Evolutionary conservation across 78 protist genomes (phyloP), one percentile per base, ranked within the genome.

Genomic region (Dictyostelium purpureum): DNA sequence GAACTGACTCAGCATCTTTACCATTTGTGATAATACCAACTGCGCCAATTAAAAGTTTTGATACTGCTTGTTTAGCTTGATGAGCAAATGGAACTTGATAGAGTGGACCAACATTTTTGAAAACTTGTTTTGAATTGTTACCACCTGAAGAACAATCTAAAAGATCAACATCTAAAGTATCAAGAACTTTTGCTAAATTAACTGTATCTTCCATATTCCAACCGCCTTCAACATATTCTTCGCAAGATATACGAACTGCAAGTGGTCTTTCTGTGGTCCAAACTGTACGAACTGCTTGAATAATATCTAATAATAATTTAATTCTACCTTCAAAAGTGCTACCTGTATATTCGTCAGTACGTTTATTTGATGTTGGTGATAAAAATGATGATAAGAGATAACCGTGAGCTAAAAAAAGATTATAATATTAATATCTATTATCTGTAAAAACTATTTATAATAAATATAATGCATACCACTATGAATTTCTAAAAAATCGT

Each of bases 311-410:
- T 0, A 73, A 67, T 31, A 97, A 87, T 69, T 83, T 93, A 26
- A 31, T 19, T 59, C 99, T 83, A 89, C 94, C 93, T 47, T 81
- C 96, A 43, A 95, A 51, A 40, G 90, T 35, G 19, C 82, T 49
- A 33, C 99, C 99, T 12, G 97, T 97, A 75, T 96, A 97, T 2
- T 77, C 67, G 69, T 97, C 99, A 2, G 96, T 96, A 42, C 99
- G 73, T 24, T 88, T 56, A 83, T 97, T 97, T 45, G 90, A 82
- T 1, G 79, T 70, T 0, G 59, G n/a, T 45, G 88, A 79, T 2
- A 94, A 59, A 79, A 95, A 97, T 37, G 63, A 40, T 56, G 26
- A 52, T 56, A 95, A 35, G 26, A 97, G 85, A 40, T 95, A 97
- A 28, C 98, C 98, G 42, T 97, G 97, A 0, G 98, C 98, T n/a